Evolutionary conservation across 2,329 filamentous ascomycete species (phyloP), one percentile per base, ranked within the genome.

Genomic region (Scorias spongiosa): DNA sequence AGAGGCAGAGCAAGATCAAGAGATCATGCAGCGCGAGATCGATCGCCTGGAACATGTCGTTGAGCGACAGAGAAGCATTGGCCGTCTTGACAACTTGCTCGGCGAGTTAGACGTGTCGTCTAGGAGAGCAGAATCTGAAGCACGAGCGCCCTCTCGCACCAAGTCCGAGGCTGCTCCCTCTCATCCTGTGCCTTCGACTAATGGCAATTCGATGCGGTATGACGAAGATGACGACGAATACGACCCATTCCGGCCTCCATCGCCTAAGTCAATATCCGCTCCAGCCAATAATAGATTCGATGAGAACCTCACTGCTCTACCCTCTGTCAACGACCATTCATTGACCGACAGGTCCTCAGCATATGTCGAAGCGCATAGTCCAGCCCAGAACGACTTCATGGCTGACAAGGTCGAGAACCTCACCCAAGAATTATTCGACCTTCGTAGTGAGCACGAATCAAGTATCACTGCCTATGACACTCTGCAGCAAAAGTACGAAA

Each of bases 11-110:
- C 89, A 96, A 62, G 91, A 98, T 59, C 79, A 85, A 50, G 91
- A 96, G 61, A 69, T 95, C 48, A 95, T 98, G 89, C 87, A 94
- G 61, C 84, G 89, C 30, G 91, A 98, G 58, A 84, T 98, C 49
- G 85, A 95, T 56, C 79, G 89, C 29, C 71, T 98, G 10, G 91
- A 96, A 63, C 85, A 94, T 62, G 86, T 98, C 7, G 79, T 98
- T 42, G 89, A 96, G 63, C 84, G 93, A 41, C 91, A 98, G 63
- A 77, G 91, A 47, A 95, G 88, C 60, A 76, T 98, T 2, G 91
- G 91, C 36, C 93, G 95, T 63, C 75, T 98, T 2, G 91, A 98
- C 59, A 93, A 83, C 43, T 74, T 98, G 7, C 75, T 98, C 0
- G 80, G 93, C 53, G 91, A 98, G 57, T 74, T 96, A 9, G 91